Evolutionary conservation across 768 basidiomycete species (phyloP).

Genomic region (Tylopilus subfusipes): DNA sequence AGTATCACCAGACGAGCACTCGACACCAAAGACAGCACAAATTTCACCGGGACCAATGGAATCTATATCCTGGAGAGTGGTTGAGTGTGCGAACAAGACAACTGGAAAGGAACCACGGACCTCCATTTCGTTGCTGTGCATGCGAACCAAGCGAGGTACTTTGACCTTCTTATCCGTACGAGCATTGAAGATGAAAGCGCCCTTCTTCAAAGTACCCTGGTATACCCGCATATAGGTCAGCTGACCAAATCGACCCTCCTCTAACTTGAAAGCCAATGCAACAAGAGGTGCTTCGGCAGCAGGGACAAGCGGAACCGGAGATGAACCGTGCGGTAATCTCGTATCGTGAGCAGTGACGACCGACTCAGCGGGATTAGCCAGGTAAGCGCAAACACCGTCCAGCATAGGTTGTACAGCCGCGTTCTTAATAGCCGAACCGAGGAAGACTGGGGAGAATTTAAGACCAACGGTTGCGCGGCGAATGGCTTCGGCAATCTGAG

Average conservation of each 20-base stretch:
- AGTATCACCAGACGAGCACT: constrained; percentile 96
- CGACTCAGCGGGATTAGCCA: constrained; percentile 83
- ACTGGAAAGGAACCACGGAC: constrained; percentile 36
- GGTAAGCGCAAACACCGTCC: constrained; percentile 93
- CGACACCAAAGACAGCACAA: constrained; percentile 98
- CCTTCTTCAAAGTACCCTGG: constrained; percentile 88
- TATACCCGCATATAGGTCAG: constrained; percentile 98
- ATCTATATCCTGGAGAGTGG: constrained; percentile 71
- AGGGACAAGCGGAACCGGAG: constrained; percentile 73
- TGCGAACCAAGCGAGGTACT: constrained; percentile 90
- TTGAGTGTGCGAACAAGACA: neutral
- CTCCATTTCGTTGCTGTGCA: constrained; percentile 99
- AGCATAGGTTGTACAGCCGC: constrained; percentile 91
- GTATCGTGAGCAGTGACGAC: constrained; percentile 82
- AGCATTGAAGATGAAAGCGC: constrained; percentile 83
- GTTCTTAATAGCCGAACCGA: constrained; percentile 97
- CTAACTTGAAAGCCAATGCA: constrained; percentile 95
- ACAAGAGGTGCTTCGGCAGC: constrained; percentile 86
- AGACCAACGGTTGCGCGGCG: constrained; percentile 83
- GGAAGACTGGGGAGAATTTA: constrained; percentile 94
- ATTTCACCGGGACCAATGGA: constrained; percentile 96
- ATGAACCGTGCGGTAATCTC: constrained; percentile 56
- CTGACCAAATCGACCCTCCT: constrained; percentile 96
- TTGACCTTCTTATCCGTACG: constrained; percentile 97
- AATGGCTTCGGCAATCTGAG: constrained; percentile 79